Conservation (phyloP, 345 rosid genomes). For the Gossypioides kirkii region DNA sequence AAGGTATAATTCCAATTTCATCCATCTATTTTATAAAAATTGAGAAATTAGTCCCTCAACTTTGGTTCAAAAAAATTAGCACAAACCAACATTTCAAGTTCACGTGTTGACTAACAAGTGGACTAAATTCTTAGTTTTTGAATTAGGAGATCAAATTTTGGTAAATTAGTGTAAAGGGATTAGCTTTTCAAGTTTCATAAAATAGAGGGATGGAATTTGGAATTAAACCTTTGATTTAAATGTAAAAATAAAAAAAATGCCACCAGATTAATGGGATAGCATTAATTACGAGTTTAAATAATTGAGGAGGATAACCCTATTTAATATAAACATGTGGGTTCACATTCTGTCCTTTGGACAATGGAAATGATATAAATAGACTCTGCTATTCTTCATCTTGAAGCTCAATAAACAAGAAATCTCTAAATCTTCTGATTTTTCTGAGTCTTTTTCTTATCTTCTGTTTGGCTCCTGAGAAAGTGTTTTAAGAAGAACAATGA, state of each 20-base stretch:
- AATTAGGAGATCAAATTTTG: no score
- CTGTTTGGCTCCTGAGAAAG: conserved; percentile 8
- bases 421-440: neutral
- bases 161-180: no score
- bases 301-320: neutral
- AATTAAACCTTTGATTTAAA: no score
- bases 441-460: neutral
- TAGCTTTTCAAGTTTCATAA: no score
- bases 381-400: conserved; percentile 8
- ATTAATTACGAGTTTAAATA: neutral
- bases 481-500: conserved; percentile 45
- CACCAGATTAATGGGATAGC: no score
- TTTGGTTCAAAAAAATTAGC: no score
- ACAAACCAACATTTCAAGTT: no score
- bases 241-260: neutral
- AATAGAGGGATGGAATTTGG: no score
- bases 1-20: neutral
- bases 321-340: neutral
- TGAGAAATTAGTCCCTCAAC: no score
- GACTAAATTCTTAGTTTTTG: no score
- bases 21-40: neutral
- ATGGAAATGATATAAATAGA: conserved; percentile 14
- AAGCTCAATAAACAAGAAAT: neutral
- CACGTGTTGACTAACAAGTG: no score
- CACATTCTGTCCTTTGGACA: neutral